phyloP scores from a whole-genome alignment of 2,329 filamentous ascomycete genomes.

The Rutstroemia sp. region DNA sequence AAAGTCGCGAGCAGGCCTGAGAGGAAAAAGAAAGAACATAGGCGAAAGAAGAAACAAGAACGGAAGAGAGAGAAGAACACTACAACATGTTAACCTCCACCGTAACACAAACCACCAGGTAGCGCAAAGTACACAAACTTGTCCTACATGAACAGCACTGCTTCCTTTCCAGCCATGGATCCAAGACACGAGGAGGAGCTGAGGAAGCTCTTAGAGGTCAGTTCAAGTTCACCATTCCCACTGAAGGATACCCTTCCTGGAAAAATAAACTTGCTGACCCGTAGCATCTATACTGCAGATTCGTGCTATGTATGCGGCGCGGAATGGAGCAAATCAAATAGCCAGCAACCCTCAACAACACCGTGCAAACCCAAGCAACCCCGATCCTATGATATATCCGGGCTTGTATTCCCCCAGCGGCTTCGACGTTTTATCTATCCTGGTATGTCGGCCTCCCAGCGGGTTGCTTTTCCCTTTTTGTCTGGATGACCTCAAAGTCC shows the following conservation, averaged over 20 bases:
- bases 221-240: not conserved
- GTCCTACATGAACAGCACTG: no score
- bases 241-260: no score
- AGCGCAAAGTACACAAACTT: no score
- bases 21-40: no score
- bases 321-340: not conserved
- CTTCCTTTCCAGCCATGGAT: constrained; percentile 1
- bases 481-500: not conserved
- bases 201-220: constrained; percentile 16
- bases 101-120: not conserved
- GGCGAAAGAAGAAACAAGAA: no score
- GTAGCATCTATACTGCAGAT: not conserved
- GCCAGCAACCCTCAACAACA: not conserved
- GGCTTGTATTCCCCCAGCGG: constrained; percentile 49
- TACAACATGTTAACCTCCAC: no score
- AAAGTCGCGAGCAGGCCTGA: no score
- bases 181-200: constrained; percentile 12
- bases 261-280: not conserved
- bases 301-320: not conserved
- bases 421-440: constrained; percentile 47
- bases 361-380: not conserved
- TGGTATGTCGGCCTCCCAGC: constrained; percentile 35
- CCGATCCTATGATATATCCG: constrained; percentile 45
- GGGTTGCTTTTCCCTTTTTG: not conserved
- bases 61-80: no score